Evolutionary conservation across 129 eudicot species (phyloP).

Genomic region (Saposhnikovia divaricata): DNA sequence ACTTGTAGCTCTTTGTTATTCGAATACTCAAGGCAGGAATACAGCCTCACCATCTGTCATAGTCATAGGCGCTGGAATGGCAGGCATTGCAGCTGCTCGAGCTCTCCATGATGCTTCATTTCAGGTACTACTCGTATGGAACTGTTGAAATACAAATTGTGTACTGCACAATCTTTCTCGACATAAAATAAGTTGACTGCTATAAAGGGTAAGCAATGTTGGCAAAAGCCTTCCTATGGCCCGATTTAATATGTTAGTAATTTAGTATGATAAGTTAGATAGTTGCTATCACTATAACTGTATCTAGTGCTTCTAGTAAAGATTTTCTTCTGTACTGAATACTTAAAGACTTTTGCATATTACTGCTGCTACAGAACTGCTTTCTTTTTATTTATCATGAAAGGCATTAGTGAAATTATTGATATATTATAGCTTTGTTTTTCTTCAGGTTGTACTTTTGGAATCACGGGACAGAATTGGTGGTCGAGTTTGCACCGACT

Average conservation of each 20-base stretch:
- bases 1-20: slow-evolving; percentile 40
- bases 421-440: not conserved
- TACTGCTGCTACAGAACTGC: not conserved
- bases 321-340: not conserved
- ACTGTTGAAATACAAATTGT: not conserved
- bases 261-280: not conserved
- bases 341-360: not conserved
- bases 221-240: not conserved
- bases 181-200: not conserved
- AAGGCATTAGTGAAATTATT: not conserved
- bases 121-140: slow-evolving; percentile 36
- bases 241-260: not conserved
- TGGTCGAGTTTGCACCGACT: slow-evolving; percentile 87
- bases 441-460: slow-evolving; percentile 56
- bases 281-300: not conserved
- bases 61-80: slow-evolving; percentile 82
- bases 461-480: slow-evolving; percentile 97
- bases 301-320: not conserved
- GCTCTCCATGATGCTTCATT: slow-evolving; percentile 87
- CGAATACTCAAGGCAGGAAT: slow-evolving; percentile 37
- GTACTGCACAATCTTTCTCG: not conserved
- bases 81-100: slow-evolving; percentile 91
- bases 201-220: not conserved
- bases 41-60: slow-evolving; percentile 70
- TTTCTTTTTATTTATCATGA: not conserved